Evolutionary conservation across 805 yeast species (phyloP).

Genomic region (Cyberlindnera suaveolens): DNA sequence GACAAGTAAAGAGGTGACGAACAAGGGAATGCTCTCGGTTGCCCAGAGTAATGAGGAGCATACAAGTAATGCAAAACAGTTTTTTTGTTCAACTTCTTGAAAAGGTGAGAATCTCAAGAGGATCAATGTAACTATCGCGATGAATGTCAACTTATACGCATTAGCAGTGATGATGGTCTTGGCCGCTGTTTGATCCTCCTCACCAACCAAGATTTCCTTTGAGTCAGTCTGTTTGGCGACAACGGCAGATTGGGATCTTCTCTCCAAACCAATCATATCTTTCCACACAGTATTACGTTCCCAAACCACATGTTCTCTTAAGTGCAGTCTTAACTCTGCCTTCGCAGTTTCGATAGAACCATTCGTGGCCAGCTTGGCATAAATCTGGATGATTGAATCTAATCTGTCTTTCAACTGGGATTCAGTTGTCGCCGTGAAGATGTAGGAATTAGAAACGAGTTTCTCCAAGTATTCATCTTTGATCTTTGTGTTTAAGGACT

Average conservation of each 20-base stretch:
- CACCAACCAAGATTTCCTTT: conserved; percentile 20
- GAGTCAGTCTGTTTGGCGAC: conserved; percentile 27
- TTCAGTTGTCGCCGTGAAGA: conserved; percentile 47
- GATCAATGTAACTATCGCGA: conserved; percentile 40
- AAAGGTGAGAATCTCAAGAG: conserved; percentile 49
- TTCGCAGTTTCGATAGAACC: conserved; percentile 38
- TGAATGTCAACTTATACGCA: conserved; percentile 39
- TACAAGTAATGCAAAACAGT: conserved; percentile 79
- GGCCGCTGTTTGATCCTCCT: conserved; percentile 22
- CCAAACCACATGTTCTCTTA: conserved; percentile 94
- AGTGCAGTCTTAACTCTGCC: conserved; percentile 42
- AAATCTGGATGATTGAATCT: conserved; percentile 45
- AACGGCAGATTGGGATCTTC: conserved; percentile 74
- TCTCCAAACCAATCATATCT: conserved; percentile 86
- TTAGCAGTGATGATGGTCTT: conserved; percentile 26
- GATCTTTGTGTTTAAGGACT: conserved; percentile 58
- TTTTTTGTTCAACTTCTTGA: conserved; percentile 50
- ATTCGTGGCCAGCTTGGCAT: conserved; percentile 45
- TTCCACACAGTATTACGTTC: conserved; percentile 98
- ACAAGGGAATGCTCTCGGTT: conserved; percentile 86
- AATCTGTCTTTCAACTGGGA: conserved; percentile 45
- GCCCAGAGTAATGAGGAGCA: conserved; percentile 92
- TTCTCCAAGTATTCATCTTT: conserved; percentile 51
- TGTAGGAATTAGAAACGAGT: conserved; percentile 39
- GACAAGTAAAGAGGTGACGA: conserved; percentile 78